These are phyloP conservation scores for Trichosphaerium sp. DNA, from an alignment of 78 protist genomes.

Conservation along the genomic window DNA sequence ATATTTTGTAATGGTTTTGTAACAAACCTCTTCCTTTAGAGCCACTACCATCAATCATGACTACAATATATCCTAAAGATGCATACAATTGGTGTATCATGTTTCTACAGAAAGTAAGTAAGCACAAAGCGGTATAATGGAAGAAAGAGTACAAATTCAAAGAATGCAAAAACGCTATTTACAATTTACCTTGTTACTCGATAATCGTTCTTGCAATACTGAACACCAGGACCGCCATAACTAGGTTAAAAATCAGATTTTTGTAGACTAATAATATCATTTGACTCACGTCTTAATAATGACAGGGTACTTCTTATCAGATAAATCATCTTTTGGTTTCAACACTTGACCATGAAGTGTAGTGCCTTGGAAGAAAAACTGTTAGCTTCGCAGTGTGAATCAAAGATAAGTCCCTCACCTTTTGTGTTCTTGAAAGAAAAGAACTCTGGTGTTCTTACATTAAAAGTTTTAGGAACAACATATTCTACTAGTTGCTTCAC, in stretches of 20 bases:
- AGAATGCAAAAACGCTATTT: neutral
- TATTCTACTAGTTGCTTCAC: no score
- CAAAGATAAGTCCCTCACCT: neutral
- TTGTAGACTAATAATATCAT: neutral
- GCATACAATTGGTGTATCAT: conserved; percentile 6
- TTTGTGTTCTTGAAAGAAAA: neutral
- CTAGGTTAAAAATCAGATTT: neutral
- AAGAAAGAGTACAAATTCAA: neutral
- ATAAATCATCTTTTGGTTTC: no score
- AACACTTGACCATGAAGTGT: no score
- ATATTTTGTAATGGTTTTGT: neutral
- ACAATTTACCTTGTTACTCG: no score
- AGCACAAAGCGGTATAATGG: neutral
- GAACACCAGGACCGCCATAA: neutral
- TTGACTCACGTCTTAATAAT: no score
- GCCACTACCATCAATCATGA: conserved; percentile 57
- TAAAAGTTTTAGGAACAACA: no score
- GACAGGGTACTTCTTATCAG: no score
- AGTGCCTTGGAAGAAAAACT: no score
- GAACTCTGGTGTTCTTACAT: neutral
- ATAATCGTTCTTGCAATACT: neutral
- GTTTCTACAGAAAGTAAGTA: neutral
- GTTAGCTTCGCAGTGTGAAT: no score
- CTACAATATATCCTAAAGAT: conserved; percentile 37
- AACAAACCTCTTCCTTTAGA: conserved; percentile 30